Evolutionary conservation across 1,139 yeast species (phyloP).

Genomic region (Ogataea hybrid): DNA sequence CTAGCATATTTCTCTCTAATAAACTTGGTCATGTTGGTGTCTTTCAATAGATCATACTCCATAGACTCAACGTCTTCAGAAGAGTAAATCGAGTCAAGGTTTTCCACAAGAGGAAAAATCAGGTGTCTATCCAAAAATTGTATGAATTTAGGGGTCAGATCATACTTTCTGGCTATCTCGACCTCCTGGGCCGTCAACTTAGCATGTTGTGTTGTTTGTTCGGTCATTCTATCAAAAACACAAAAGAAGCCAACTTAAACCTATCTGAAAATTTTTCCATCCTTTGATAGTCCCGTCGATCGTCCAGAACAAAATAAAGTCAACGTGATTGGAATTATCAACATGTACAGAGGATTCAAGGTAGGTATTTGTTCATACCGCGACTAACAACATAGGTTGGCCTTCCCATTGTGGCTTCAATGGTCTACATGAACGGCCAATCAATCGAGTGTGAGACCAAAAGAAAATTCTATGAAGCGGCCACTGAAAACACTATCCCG

Average conservation of each 20-base stretch:
- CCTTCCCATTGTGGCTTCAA: background rate
- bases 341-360: slow-evolving; percentile 4
- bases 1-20: slow-evolving; percentile 42
- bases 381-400: slow-evolving; percentile 7
- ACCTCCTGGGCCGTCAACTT: slow-evolving; percentile 33
- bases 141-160: slow-evolving; percentile 49
- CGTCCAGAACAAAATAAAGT: background rate
- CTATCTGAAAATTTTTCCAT: slow-evolving; percentile 8
- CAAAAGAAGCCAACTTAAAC: slow-evolving; percentile 1
- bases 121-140: slow-evolving; percentile 60
- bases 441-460: slow-evolving; percentile 23
- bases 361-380: background rate
- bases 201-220: slow-evolving; percentile 15
- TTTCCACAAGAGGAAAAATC: slow-evolving; percentile 51
- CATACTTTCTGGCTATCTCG: slow-evolving; percentile 41
- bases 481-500: slow-evolving; percentile 49
- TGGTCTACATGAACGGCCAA: background rate
- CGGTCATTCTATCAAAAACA: slow-evolving; percentile 11
- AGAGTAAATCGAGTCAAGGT: slow-evolving; percentile 44
- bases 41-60: slow-evolving; percentile 51
- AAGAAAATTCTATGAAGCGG: slow-evolving; percentile 57
- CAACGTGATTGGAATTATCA: slow-evolving; percentile 1
- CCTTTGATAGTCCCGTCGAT: slow-evolving; percentile 8
- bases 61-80: slow-evolving; percentile 42
- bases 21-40: slow-evolving; percentile 53